Conservation (phyloP, 805 yeast species). For the Torulaspora quercuum region DNA sequence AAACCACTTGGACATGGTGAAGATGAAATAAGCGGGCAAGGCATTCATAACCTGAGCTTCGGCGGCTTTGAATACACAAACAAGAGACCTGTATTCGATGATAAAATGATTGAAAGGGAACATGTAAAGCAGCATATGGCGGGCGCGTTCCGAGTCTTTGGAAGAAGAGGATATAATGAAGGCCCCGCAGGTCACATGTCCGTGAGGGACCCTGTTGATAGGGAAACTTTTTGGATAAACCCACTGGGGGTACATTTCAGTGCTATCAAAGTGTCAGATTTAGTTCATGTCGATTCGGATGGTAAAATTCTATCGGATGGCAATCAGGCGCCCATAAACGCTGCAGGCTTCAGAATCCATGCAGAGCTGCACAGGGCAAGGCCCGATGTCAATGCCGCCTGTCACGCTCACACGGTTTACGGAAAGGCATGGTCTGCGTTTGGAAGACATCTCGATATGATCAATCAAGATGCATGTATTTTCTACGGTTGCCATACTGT, state of each 20-base stretch:
- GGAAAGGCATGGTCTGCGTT: slow-evolving; percentile 64
- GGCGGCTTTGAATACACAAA: slow-evolving; percentile 21
- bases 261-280: slow-evolving; percentile 54
- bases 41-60: slow-evolving; percentile 22
- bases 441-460: slow-evolving; percentile 65
- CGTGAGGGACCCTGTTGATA: slow-evolving; percentile 76
- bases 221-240: slow-evolving; percentile 84
- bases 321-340: slow-evolving; percentile 49
- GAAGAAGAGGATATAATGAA: slow-evolving; percentile 70
- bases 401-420: slow-evolving; percentile 60
- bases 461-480: slow-evolving; percentile 70
- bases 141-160: slow-evolving; percentile 78
- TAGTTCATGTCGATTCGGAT: slow-evolving; percentile 57
- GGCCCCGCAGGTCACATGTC: slow-evolving; percentile 87
- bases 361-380: slow-evolving; percentile 60
- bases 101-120: slow-evolving; percentile 21
- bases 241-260: slow-evolving; percentile 80
- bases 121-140: slow-evolving; percentile 63
- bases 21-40: too few species aligned
- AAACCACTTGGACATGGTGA: too few species aligned
- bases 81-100: slow-evolving; percentile 19
- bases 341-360: slow-evolving; percentile 67
- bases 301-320: slow-evolving; percentile 56
- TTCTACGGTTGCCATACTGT: slow-evolving; percentile 65
- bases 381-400: slow-evolving; percentile 66